phyloP scores from a whole-genome alignment of 2,329 filamentous ascomycete genomes.

The Aspergillus aculeatinus region DNA sequence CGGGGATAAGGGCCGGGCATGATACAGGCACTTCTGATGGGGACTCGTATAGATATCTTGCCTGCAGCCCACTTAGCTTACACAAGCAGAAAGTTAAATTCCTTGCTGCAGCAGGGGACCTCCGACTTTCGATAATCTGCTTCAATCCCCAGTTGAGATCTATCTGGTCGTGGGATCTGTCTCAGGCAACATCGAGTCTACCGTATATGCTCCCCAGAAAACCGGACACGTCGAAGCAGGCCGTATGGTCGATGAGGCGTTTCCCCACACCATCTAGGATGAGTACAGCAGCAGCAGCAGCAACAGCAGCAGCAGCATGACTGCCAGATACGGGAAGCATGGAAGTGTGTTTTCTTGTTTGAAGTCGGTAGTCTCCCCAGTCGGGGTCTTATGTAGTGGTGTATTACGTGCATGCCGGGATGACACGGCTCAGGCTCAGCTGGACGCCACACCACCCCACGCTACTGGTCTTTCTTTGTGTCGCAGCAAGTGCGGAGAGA shows the following conservation, averaged over 20 bases:
- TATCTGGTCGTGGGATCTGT: not conserved
- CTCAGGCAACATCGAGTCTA: not conserved
- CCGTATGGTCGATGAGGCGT: not conserved
- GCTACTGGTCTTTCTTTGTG: conserved; percentile 13
- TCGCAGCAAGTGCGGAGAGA: conserved; percentile 13
- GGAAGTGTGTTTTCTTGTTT: not conserved
- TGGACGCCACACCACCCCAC: conserved; percentile 24
- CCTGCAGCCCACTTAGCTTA: not conserved
- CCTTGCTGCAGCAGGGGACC: not conserved
- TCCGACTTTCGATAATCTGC: not conserved
- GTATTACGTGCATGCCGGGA: conserved; percentile 24
- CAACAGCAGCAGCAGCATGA: not conserved
- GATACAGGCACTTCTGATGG: not conserved
- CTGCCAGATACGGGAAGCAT: not conserved
- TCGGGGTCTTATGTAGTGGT: conserved; percentile 11
- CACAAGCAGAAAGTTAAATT: not conserved
- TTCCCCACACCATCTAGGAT: not conserved
- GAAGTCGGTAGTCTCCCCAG: conserved; percentile 7
- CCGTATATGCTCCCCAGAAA: not conserved
- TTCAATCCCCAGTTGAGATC: not conserved
- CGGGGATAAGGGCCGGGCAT: not conserved
- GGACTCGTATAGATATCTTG: conserved; percentile 2
- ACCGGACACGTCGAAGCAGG: not conserved
- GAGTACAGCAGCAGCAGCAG: not conserved
- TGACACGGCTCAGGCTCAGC: conserved; percentile 24